Base-by-base conservation (phyloP, 83 land plant genomes). In the Picea abies region DNA sequence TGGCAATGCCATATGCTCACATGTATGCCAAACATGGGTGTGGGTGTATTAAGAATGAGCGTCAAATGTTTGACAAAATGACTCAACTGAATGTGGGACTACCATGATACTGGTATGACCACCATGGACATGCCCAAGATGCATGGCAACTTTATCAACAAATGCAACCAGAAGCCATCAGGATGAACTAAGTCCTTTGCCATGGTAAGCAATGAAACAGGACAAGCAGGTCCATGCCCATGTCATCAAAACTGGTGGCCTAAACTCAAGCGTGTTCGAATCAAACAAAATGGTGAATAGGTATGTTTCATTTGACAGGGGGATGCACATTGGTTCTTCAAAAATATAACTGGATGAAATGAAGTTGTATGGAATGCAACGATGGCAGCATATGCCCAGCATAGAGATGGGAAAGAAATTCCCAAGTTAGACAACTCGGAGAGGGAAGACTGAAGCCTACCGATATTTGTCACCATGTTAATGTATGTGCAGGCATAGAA, bases 31-130 rank as follows among this genome's bases (percentile, higher is more conserved):
- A 89, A 29, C 60, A 25, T 22, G 91, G 87, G 6, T 61, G 32
- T 63, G 15, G 78, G 16, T 65, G 9, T 23, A 8, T 65, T 20
- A 15, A 9, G 11, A 89, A 91, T 29, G 93, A 90, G 6, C 85
- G 86, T 5, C 82, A 84, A 65, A 79, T 93, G 90, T 91, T 93
- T 78, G 93, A 93, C 67, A 63, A 65, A 83, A 91, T 91, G 88
- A 82, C 82, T n/a, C 64, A 81, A 12, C 85, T 84, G 79, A 91
- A 91, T 78, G 84, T 88, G 89, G 90, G 90, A 91, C 93, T 1
- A 78, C 93, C 1, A 84, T 91, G 85, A 86, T 91, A 35, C 60
- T 71, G 23, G 91, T 85, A 82, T 70, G 85, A 84, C 11, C 70
- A 80, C 68, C 86, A 85, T 26, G 88, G 68, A 7, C 3, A 20